Evolutionary conservation across 2,329 filamentous ascomycete species (phyloP).

Genomic region (Cladosporium halotolerans): DNA sequence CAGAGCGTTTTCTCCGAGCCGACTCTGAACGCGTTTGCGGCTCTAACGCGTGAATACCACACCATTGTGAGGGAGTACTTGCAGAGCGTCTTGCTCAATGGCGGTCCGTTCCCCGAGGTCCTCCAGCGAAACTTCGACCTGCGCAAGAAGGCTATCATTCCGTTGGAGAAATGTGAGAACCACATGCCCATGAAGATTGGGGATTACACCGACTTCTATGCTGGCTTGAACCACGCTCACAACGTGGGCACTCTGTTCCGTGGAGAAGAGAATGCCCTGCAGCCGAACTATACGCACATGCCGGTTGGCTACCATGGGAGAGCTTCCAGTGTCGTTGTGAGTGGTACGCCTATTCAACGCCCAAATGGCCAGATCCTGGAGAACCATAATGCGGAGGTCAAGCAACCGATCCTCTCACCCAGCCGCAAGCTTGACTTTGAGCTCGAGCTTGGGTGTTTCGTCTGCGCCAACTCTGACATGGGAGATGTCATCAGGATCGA

Average conservation of each 20-base stretch:
- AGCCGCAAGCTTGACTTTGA: conserved; percentile 69
- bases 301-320: conserved; percentile 79
- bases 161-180: conserved; percentile 53
- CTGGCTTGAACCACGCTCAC: conserved; percentile 71
- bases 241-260: conserved; percentile 68
- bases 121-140: conserved; percentile 57
- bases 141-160: conserved; percentile 53
- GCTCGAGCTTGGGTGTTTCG: conserved; percentile 71
- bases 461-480: conserved; percentile 58
- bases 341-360: conserved; percentile 65
- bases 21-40: conserved; percentile 68
- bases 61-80: conserved; percentile 62
- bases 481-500: conserved; percentile 58
- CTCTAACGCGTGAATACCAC: conserved; percentile 62
- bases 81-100: conserved; percentile 57
- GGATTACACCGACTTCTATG: conserved; percentile 74
- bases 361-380: conserved; percentile 69
- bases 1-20: conserved; percentile 57
- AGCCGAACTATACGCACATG: conserved; percentile 75
- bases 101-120: conserved; percentile 54
- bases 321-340: conserved; percentile 68
- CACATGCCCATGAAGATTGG: conserved; percentile 73
- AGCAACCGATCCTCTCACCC: conserved; percentile 57
- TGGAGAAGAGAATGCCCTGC: conserved; percentile 64
- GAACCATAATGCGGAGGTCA: conserved; percentile 56